Conservation (phyloP, 352 stramenopile species). For the Globisporangium iwayamae region DNA sequence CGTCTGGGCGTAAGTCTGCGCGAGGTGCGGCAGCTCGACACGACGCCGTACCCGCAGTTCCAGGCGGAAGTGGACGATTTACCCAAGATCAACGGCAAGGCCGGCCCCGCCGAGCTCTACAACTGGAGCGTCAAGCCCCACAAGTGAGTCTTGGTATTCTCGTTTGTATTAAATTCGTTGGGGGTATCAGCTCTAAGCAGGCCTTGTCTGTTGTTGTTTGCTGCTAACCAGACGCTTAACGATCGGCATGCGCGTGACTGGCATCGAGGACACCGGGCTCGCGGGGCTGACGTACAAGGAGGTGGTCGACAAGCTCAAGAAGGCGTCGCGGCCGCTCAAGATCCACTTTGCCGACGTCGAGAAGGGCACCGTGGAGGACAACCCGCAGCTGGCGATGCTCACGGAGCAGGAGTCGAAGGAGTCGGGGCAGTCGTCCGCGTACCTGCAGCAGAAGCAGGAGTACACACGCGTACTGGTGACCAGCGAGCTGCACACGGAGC, state of each 20-base stretch:
- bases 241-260: conserved; percentile 82
- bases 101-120: conserved; percentile 79
- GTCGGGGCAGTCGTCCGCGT: conserved; percentile 49
- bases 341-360: conserved; percentile 82
- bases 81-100: conserved; percentile 84
- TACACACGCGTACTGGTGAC: conserved; percentile 78
- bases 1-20: conserved; percentile 78
- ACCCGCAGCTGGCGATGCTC: conserved; percentile 34
- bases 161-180: not conserved
- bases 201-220: not conserved
- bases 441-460: conserved; percentile 76
- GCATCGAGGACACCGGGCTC: conserved; percentile 65
- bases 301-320: conserved; percentile 75
- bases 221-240: conserved; percentile 43
- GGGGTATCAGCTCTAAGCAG: too few species aligned
- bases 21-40: conserved; percentile 72
- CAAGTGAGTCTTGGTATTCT: conserved; percentile 22
- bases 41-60: conserved; percentile 79
- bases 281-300: conserved; percentile 81
- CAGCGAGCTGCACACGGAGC: conserved; percentile 78
- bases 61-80: conserved; percentile 87
- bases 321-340: conserved; percentile 60
- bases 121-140: conserved; percentile 88
- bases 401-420: conserved; percentile 22
- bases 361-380: conserved; percentile 74